phyloP scores from a whole-genome alignment of 331 rosid species.

The Dryas integrifolia region DNA sequence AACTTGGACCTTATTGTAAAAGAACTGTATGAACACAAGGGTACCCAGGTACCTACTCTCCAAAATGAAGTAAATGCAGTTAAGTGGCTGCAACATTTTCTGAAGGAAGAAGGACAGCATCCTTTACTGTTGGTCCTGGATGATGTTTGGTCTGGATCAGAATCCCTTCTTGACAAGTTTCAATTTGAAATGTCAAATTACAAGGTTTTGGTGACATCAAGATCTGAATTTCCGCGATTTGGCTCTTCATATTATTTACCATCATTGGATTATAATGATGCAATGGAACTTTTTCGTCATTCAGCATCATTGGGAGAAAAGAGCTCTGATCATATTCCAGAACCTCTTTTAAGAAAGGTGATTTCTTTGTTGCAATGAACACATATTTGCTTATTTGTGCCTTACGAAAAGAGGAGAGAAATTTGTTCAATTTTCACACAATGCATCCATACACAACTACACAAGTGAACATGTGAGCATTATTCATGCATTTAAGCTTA shows the following conservation, averaged over 20 bases:
- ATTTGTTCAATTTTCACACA: not conserved
- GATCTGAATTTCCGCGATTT: conserved; percentile 34
- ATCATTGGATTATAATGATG: conserved; percentile 34
- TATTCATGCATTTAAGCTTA: not conserved
- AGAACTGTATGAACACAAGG: conserved; percentile 29
- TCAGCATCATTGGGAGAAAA: conserved; percentile 35
- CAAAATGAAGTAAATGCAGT: conserved; percentile 37
- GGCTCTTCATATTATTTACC: conserved; percentile 20
- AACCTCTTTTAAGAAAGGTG: conserved; percentile 37
- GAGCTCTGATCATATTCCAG: conserved; percentile 19
- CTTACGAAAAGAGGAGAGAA: not conserved
- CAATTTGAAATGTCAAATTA: conserved; percentile 20
- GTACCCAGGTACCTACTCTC: conserved; percentile 28
- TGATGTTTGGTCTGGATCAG: conserved; percentile 51
- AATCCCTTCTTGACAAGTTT: conserved; percentile 38
- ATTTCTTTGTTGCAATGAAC: not conserved
- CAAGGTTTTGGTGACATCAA: conserved; percentile 68
- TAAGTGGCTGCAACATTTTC: conserved; percentile 21
- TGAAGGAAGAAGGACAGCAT: conserved; percentile 24
- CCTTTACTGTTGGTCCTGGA: conserved; percentile 56
- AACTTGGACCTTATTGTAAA: conserved; percentile 31
- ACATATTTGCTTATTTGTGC: not conserved
- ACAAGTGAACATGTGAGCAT: not conserved
- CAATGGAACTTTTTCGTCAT: conserved; percentile 36
- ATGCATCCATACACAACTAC: not conserved